Evolutionary conservation across 192 early-diverging fungal genomes (phyloP).

Genomic region (Coemansia sp.): DNA sequence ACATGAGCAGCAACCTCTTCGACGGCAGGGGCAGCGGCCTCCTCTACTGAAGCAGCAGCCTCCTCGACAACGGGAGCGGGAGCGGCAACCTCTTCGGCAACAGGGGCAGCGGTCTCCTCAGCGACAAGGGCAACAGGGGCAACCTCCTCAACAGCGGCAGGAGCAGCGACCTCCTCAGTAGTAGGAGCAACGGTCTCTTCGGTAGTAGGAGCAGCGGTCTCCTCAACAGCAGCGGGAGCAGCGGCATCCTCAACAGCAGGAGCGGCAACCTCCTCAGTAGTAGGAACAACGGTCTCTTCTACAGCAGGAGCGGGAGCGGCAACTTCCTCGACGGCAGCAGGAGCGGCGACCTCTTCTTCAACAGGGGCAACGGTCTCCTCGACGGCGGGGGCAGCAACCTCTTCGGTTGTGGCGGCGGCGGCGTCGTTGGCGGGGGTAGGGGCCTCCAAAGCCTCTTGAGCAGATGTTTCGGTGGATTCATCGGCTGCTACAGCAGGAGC

Average conservation of each 20-base stretch:
- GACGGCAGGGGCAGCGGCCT: background rate
- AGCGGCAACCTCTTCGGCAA: background rate
- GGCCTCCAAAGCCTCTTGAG: too few species aligned
- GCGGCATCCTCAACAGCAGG: slow-evolving; percentile 8
- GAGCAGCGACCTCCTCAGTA: slow-evolving; percentile 2
- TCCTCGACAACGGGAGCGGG: slow-evolving; percentile 5
- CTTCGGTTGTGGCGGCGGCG: too few species aligned
- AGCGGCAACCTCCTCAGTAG: background rate
- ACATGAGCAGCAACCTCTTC: background rate
- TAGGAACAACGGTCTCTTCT: slow-evolving; percentile 5
- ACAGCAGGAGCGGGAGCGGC: slow-evolving; percentile 5
- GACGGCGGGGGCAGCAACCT: background rate
- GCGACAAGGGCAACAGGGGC: background rate
- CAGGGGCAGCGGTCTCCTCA: slow-evolving; percentile 4
- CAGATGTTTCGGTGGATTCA: too few species aligned
- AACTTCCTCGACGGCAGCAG: background rate
- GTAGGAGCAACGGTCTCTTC: slow-evolving; percentile 4
- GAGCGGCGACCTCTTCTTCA: background rate
- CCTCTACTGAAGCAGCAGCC: background rate
- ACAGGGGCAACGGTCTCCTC: background rate
- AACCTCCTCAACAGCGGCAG: background rate
- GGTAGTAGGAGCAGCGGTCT: background rate
- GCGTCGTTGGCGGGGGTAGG: too few species aligned
- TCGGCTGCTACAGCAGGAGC: too few species aligned
- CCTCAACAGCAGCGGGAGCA: slow-evolving; percentile 9